A percentile compares a stretch with the other conserved stretches of the same genome.
phyloP scores from a whole-genome alignment of 2,329 filamentous ascomycete species.

The Pyrenophora teres region DNA sequence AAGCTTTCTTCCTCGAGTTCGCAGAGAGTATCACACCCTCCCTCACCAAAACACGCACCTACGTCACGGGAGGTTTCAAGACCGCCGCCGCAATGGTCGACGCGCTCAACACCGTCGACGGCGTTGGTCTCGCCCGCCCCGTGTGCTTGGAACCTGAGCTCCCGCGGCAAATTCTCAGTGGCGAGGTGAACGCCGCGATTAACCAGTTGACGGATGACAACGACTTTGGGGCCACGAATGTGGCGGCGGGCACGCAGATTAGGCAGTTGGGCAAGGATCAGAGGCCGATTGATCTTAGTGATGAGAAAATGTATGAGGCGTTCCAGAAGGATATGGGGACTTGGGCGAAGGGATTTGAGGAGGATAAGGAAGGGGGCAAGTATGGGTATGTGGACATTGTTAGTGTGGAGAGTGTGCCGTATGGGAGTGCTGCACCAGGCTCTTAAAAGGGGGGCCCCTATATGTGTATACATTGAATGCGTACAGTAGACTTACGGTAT shows the following conservation, averaged over 20 bases:
- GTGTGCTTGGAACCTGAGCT: slow-evolving; percentile 58
- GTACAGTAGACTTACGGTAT: no score
- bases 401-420: slow-evolving; percentile 45
- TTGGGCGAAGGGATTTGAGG: slow-evolving; percentile 50
- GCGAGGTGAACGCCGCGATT: slow-evolving; percentile 53
- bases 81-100: slow-evolving; percentile 62
- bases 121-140: slow-evolving; percentile 63
- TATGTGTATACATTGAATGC: no score
- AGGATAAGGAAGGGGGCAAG: slow-evolving; percentile 47
- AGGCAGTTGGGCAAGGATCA: slow-evolving; percentile 58
- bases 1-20: slow-evolving; percentile 66
- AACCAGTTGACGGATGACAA: slow-evolving; percentile 55
- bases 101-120: slow-evolving; percentile 63
- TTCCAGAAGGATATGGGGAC: slow-evolving; percentile 56
- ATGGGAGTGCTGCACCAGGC: slow-evolving; percentile 30
- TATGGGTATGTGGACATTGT: slow-evolving; percentile 55
- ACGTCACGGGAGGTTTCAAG: slow-evolving; percentile 64
- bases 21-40: slow-evolving; percentile 59
- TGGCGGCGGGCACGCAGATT: slow-evolving; percentile 58
- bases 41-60: slow-evolving; percentile 62
- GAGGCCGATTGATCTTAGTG: slow-evolving; percentile 58
- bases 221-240: slow-evolving; percentile 57
- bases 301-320: slow-evolving; percentile 53
- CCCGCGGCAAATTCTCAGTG: slow-evolving; percentile 52
- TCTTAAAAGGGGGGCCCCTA: background rate